Conservation (phyloP, 2,329 filamentous ascomycete genomes). For the Colletotrichum truncatum region DNA sequence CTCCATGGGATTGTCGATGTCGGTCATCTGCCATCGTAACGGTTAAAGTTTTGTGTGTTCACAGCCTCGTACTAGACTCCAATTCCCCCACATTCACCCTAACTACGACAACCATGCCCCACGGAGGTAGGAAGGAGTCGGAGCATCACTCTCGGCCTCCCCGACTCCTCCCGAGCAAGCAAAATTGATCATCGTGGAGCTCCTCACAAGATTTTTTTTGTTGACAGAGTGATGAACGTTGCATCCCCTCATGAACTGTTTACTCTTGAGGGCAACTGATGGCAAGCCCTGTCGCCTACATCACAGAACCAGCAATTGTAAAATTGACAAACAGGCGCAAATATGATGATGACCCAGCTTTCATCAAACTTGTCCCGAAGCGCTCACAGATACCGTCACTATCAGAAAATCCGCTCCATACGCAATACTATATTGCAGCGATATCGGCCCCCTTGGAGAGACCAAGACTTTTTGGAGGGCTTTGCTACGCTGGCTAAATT, state of each 20-base stretch:
- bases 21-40: neutral
- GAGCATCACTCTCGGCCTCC: neutral
- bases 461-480: neutral
- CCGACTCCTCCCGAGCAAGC: conserved; percentile 14
- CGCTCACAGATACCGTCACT: too few species aligned
- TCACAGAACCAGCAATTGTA: too few species aligned
- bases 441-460: neutral
- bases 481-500: neutral
- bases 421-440: too few species aligned
- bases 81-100: conserved; percentile 14
- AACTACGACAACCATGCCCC: neutral
- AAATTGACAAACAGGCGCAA: too few species aligned
- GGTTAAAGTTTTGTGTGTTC: conserved; percentile 24
- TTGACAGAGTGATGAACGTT: neutral
- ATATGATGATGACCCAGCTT: too few species aligned
- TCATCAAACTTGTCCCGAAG: too few species aligned
- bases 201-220: neutral
- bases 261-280: neutral
- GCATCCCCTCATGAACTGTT: too few species aligned
- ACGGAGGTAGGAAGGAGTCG: conserved; percentile 6
- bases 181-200: conserved; percentile 1
- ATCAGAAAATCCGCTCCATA: too few species aligned
- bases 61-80: conserved; percentile 11
- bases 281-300: too few species aligned
- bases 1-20: conserved; percentile 6